A percentile compares a stretch with the other conserved stretches of the same genome.
Conservation (phyloP, 306 rosid species). For the Glycine latifolia region DNA sequence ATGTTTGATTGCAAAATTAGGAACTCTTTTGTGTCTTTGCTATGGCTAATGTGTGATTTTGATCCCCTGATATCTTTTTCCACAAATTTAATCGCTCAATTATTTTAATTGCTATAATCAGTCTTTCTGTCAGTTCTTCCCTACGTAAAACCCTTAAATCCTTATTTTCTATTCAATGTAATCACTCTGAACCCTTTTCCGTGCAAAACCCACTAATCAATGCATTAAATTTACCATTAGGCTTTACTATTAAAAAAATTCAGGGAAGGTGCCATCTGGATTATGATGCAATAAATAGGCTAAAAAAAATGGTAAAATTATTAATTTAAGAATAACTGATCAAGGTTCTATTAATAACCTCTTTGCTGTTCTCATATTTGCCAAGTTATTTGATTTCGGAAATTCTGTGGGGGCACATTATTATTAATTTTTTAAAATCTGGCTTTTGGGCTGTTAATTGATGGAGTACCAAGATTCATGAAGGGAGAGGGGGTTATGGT, state of each 20-base stretch:
- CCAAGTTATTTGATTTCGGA: no score
- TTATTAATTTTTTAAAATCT: no score
- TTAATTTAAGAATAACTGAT: no score
- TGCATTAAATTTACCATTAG: neutral
- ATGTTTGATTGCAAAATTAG: neutral
- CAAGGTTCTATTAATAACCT: no score
- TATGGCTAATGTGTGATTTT: neutral
- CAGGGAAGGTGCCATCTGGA: no score
- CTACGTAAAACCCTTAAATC: neutral
- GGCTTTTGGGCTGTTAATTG: no score
- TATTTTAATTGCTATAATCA: neutral
- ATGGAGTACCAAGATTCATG: no score
- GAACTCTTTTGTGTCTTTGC: neutral
- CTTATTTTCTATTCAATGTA: neutral
- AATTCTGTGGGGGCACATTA: no score
- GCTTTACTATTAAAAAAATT: neutral
- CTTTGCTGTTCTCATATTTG: no score
- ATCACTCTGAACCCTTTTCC: neutral
- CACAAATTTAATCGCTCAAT: neutral
- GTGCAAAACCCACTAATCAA: neutral
- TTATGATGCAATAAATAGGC: no score
- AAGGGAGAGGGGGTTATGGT: no score
- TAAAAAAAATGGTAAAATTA: no score
- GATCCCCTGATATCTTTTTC: neutral
- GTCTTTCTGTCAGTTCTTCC: neutral